Evolutionary conservation across 2,329 filamentous ascomycete species (phyloP).

Genomic region (Neoascochyta sp.): DNA sequence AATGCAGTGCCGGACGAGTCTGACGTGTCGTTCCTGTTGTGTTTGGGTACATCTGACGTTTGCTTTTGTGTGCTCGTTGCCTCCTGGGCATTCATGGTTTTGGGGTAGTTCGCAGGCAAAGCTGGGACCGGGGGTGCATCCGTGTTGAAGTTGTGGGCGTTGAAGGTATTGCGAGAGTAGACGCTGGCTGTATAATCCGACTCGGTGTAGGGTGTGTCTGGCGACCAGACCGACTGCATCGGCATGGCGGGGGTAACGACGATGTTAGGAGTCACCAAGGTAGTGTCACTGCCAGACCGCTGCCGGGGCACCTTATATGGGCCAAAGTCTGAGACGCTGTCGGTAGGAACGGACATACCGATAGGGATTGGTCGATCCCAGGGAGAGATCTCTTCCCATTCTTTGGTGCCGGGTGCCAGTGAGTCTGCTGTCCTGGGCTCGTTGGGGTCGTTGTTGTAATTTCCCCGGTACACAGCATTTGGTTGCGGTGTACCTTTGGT

Average conservation of each 20-base stretch:
- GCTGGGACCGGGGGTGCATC: constrained; percentile 52
- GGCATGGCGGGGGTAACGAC: constrained; percentile 53
- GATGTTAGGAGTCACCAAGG: constrained; percentile 48
- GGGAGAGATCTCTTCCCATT: constrained; percentile 57
- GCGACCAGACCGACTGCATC: constrained; percentile 56
- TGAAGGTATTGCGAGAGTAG: constrained; percentile 56
- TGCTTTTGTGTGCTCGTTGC: too few species aligned
- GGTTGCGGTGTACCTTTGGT: constrained; percentile 35
- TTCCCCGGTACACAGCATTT: constrained; percentile 12
- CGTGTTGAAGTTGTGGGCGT: constrained; percentile 28
- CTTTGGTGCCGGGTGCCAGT: constrained; percentile 26
- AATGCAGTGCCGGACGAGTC: constrained; percentile 40
- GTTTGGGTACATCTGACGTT: constrained; percentile 8
- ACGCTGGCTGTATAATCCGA: constrained; percentile 58
- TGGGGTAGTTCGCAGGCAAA: constrained; percentile 17
- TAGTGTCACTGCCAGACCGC: constrained; percentile 39
- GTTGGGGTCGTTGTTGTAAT: constrained; percentile 13
- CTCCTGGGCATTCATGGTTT: too few species aligned
- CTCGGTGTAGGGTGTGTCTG: constrained; percentile 54
- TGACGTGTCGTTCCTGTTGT: constrained; percentile 29
- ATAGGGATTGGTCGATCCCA: constrained; percentile 70
- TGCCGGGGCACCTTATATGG: constrained; percentile 27
- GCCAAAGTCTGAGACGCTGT: constrained; percentile 43
- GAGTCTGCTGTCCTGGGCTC: constrained; percentile 30
- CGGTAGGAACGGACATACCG: constrained; percentile 62